phyloP scores from a whole-genome alignment of 192 early-diverging fungal species.

The Radiomyces spectabilis region DNA sequence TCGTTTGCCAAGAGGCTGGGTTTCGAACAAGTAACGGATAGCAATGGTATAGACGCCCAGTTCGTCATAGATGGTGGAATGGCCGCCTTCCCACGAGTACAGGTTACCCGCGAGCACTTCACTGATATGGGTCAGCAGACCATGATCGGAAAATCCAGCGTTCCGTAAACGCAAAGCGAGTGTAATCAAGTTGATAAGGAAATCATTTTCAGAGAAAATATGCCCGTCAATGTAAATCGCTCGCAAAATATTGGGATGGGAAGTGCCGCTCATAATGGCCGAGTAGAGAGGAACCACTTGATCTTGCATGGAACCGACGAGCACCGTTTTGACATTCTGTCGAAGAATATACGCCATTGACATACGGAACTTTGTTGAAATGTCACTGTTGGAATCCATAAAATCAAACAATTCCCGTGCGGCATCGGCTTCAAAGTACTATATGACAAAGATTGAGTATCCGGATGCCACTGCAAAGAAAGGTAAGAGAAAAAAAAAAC shows the following conservation, averaged over 20 bases:
- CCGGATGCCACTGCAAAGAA: not conserved
- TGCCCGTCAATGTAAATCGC: conserved; percentile 85
- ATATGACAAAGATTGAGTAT: not conserved
- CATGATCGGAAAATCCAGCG: conserved; percentile 80
- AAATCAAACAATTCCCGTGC: conserved; percentile 93
- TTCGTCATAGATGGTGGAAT: conserved; percentile 92
- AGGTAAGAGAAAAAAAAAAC: not conserved
- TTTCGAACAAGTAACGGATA: conserved; percentile 39
- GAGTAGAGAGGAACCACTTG: conserved; percentile 93
- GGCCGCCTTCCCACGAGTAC: conserved; percentile 81
- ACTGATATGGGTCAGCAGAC: conserved; percentile 76
- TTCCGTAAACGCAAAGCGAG: conserved; percentile 87
- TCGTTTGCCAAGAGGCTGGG: conserved; percentile 27
- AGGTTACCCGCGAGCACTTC: conserved; percentile 83
- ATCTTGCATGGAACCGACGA: conserved; percentile 88
- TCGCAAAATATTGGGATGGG: conserved; percentile 80
- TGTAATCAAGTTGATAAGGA: conserved; percentile 79
- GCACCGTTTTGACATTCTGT: conserved; percentile 63
- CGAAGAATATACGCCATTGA: conserved; percentile 62
- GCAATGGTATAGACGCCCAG: conserved; percentile 71
- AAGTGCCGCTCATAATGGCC: conserved; percentile 54
- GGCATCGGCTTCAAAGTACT: conserved; percentile 82
- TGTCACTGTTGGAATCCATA: conserved; percentile 66
- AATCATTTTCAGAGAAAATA: conserved; percentile 73
- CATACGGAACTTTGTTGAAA: conserved; percentile 63